A percentile compares a stretch with the other conserved stretches of the same genome.
Conservation (phyloP, 1,284 basidiomycete genomes). For the Boletus calvinii region DNA sequence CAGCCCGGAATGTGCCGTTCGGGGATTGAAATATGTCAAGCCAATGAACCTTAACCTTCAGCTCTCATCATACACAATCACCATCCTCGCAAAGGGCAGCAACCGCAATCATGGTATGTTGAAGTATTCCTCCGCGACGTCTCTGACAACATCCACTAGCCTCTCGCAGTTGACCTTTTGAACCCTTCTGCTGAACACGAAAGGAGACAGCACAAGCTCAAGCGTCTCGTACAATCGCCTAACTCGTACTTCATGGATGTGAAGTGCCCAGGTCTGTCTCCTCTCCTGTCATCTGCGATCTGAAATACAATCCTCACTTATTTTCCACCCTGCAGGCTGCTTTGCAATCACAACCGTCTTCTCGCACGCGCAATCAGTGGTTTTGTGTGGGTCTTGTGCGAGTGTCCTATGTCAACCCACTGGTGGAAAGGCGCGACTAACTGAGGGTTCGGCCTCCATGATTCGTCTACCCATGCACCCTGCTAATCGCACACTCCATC, state of each 20-base stretch:
- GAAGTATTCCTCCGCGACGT: neutral
- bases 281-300: slow-evolving; percentile 10
- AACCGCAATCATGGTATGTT: slow-evolving; percentile 21
- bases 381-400: slow-evolving; percentile 90
- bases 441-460: slow-evolving; percentile 76
- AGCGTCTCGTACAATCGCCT: slow-evolving; percentile 96
- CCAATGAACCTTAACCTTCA: slow-evolving; percentile 28
- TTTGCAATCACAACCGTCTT: slow-evolving; percentile 95
- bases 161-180: slow-evolving; percentile 98
- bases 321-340: slow-evolving; percentile 58
- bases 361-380: slow-evolving; percentile 93
- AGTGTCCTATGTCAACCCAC: slow-evolving; percentile 98
- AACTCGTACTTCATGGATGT: slow-evolving; percentile 99
- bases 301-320: slow-evolving; percentile 2
- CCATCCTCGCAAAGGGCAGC: slow-evolving; percentile 18
- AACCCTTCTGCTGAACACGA: slow-evolving; percentile 91
- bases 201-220: slow-evolving; percentile 96
- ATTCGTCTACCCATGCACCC: neutral
- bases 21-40: slow-evolving; percentile 20
- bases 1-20: slow-evolving; percentile 20
- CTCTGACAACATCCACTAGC: slow-evolving; percentile 46
- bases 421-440: slow-evolving; percentile 97
- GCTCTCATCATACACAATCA: slow-evolving; percentile 23
- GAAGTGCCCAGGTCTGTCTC: slow-evolving; percentile 88
- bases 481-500: slow-evolving; percentile 10